Evolutionary conservation across 2,329 filamentous ascomycete genomes (phyloP).

Genomic region (Trichoderma sp.): DNA sequence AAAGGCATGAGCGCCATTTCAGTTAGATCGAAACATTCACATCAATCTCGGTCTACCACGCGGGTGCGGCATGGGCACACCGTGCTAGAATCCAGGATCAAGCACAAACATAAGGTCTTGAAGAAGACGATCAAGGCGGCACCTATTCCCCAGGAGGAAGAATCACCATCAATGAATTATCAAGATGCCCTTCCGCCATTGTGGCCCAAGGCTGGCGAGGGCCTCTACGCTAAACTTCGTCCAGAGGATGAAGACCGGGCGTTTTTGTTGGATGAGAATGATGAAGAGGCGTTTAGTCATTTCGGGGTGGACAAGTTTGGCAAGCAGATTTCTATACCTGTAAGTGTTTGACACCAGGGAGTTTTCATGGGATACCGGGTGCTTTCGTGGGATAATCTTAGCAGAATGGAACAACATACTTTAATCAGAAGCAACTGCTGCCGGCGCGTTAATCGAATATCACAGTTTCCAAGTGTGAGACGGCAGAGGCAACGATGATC

Average conservation of each 20-base stretch:
- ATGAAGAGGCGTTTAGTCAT: conserved; percentile 49
- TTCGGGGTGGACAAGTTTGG: conserved; percentile 46
- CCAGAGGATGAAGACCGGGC: conserved; percentile 44
- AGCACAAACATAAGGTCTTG: conserved; percentile 39
- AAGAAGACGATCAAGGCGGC: conserved; percentile 42
- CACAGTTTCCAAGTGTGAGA: too few species aligned
- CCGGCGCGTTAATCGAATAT: background rate
- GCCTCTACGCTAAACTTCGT: conserved; percentile 45
- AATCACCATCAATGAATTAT: conserved; percentile 37
- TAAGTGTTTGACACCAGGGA: conserved; percentile 33
- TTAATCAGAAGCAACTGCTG: too few species aligned
- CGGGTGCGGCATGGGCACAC: conserved; percentile 39
- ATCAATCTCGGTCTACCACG: conserved; percentile 13
- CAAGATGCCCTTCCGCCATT: conserved; percentile 43
- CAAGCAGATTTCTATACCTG: conserved; percentile 42
- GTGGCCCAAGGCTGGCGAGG: conserved; percentile 46
- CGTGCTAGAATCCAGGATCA: conserved; percentile 35
- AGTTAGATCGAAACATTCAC: conserved; percentile 16
- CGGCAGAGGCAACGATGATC: background rate
- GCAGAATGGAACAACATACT: background rate
- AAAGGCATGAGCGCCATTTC: conserved; percentile 28
- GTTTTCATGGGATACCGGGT: background rate
- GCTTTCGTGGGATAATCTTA: background rate
- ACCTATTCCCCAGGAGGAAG: conserved; percentile 36
- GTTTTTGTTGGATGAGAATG: conserved; percentile 45